phyloP scores from a whole-genome alignment of 1,284 basidiomycete genomes.

The Inonotus hispidus region DNA sequence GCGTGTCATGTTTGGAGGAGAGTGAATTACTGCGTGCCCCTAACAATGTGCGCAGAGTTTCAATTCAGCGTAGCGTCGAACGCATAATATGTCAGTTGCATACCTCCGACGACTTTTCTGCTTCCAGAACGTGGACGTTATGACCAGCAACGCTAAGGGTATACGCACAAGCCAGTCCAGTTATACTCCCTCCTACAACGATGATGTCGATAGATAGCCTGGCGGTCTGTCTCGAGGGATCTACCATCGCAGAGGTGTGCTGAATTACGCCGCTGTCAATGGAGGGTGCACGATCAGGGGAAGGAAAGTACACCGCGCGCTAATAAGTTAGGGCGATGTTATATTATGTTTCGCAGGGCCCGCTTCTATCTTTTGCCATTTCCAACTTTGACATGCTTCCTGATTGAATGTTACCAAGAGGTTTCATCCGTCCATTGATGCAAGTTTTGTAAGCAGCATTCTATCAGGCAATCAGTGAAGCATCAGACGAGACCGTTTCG shows the following conservation, averaged over 20 bases:
- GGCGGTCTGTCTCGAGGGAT: constrained; percentile 1
- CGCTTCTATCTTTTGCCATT: neutral
- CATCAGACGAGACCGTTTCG: neutral
- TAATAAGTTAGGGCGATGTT: neutral
- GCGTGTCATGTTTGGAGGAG: constrained; percentile 44
- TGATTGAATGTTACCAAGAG: neutral
- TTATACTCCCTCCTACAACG: constrained; percentile 23
- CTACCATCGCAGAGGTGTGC: neutral
- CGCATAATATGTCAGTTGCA: neutral
- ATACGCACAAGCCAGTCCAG: constrained; percentile 47
- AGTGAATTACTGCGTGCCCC: constrained; percentile 29
- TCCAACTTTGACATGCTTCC: neutral
- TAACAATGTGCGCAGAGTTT: neutral
- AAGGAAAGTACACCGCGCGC: neutral
- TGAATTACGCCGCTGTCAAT: neutral
- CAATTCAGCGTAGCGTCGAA: neutral
- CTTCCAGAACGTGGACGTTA: constrained; percentile 46
- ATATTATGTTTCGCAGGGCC: neutral
- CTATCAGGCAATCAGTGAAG: neutral
- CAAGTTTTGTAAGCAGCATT: too few species aligned
- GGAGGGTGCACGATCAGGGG: neutral
- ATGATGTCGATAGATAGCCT: constrained; percentile 19
- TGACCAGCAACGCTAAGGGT: constrained; percentile 45
- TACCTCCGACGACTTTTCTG: constrained; percentile 9
- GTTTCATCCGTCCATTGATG: too few species aligned